Conservation (phyloP, 352 stramenopile genomes). For the Phytophthora uliginosa region DNA sequence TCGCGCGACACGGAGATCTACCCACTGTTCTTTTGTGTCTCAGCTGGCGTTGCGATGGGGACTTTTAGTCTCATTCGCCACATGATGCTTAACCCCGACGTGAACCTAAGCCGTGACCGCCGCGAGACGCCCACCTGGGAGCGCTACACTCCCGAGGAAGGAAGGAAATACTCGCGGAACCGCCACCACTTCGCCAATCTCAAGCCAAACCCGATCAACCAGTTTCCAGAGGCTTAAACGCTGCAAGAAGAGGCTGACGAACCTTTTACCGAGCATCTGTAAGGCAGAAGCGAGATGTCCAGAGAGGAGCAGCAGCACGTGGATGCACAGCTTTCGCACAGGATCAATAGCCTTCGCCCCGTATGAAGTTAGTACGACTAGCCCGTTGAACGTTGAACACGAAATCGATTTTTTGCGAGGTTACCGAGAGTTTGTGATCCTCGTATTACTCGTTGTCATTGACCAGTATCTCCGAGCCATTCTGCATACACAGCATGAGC, state of each 20-base stretch:
- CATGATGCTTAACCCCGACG: constrained; percentile 38
- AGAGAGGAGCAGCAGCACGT: neutral
- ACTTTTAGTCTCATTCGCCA: constrained; percentile 32
- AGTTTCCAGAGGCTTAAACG: constrained; percentile 24
- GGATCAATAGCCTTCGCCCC: neutral
- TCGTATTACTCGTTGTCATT: constrained; percentile 53
- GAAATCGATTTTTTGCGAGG: neutral
- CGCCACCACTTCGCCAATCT: constrained; percentile 44
- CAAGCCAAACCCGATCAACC: constrained; percentile 44
- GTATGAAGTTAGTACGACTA: neutral
- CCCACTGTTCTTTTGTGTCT: constrained; percentile 43
- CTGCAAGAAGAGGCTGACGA: constrained; percentile 28
- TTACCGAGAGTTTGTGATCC: neutral
- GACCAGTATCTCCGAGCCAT: constrained; percentile 75
- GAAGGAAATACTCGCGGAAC: constrained; percentile 31
- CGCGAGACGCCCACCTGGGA: constrained; percentile 42
- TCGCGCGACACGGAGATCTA: constrained; percentile 45
- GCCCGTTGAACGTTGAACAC: neutral
- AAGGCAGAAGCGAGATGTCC: neutral
- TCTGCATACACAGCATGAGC: constrained; percentile 38
- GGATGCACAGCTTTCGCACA: neutral
- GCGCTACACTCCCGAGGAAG: constrained; percentile 40
- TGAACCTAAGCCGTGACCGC: constrained; percentile 39
- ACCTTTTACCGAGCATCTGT: constrained; percentile 15
- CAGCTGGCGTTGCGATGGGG: constrained; percentile 24